These are phyloP conservation scores for Plasmodiophora brassicae DNA, from an alignment of 208 protist genomes.

Conservation along the genomic window DNA sequence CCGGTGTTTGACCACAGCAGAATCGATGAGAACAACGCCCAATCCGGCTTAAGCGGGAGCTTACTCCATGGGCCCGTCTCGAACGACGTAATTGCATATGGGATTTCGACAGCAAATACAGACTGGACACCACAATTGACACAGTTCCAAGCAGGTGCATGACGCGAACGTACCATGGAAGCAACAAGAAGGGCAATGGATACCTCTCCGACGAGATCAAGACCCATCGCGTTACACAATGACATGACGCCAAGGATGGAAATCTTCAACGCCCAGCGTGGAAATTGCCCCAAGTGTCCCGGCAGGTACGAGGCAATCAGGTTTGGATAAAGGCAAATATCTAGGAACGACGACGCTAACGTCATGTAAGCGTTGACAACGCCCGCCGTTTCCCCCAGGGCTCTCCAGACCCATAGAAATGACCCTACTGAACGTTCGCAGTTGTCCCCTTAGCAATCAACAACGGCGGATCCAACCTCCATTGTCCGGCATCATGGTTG, in stretches of 20 bases:
- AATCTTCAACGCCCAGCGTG: background rate
- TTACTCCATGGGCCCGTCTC: background rate
- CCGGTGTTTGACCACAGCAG: background rate
- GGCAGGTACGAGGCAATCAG: background rate
- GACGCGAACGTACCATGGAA: too few species aligned
- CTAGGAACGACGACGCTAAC: background rate
- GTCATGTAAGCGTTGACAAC: constrained; percentile 5
- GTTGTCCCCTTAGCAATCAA: too few species aligned
- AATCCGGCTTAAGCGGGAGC: too few species aligned
- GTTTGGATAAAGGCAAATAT: constrained; percentile 21
- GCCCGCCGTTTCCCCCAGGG: background rate
- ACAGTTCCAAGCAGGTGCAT: background rate
- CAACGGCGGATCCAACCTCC: constrained; percentile 6
- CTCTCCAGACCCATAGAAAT: constrained; percentile 32
- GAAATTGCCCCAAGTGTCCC: background rate
- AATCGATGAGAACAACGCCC: background rate
- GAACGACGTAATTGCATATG: background rate
- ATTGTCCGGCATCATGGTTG: constrained; percentile 20
- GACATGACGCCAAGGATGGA: background rate
- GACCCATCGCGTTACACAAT: background rate
- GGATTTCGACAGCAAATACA: background rate
- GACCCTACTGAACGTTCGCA: too few species aligned
- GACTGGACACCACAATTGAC: background rate
- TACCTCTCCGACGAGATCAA: constrained; percentile 4
- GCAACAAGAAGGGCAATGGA: too few species aligned